phyloP scores from a whole-genome alignment of 1,284 basidiomycete species.

The Leccinum proliferum region DNA sequence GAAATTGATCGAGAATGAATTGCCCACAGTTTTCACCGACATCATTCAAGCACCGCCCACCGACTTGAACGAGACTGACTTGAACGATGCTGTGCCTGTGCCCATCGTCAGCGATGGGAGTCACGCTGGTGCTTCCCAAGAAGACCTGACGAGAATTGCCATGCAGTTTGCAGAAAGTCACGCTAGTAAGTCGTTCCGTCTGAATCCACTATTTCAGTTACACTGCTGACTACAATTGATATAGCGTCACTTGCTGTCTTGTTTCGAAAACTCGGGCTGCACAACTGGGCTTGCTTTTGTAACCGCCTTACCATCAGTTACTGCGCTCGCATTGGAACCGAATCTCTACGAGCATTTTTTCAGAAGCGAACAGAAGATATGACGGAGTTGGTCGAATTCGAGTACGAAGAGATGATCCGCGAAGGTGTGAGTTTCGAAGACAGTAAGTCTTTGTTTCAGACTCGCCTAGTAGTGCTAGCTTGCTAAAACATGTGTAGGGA shows the following conservation, averaged over 20 bases:
- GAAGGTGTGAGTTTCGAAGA: background rate
- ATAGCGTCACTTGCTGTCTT: background rate
- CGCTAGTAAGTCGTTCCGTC: background rate
- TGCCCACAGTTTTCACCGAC: too few species aligned
- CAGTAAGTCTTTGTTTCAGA: background rate
- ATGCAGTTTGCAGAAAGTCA: background rate
- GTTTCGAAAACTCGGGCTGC: background rate
- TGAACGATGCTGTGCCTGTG: too few species aligned
- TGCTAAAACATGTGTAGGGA: background rate
- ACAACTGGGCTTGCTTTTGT: background rate
- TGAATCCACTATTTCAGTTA: background rate
- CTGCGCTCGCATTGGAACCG: background rate
- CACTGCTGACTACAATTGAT: background rate
- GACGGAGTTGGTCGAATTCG: background rate
- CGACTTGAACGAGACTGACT: too few species aligned
- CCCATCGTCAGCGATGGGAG: too few species aligned
- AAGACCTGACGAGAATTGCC: too few species aligned
- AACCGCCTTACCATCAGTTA: background rate
- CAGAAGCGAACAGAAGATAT: background rate
- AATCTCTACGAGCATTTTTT: background rate
- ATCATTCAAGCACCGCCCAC: too few species aligned
- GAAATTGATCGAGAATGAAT: too few species aligned
- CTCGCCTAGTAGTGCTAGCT: too few species aligned
- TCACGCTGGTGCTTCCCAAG: too few species aligned
- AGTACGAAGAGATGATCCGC: background rate